Evolutionary conservation across 495 filamentous ascomycete species (phyloP).

Genomic region (Glonium stellatum): DNA sequence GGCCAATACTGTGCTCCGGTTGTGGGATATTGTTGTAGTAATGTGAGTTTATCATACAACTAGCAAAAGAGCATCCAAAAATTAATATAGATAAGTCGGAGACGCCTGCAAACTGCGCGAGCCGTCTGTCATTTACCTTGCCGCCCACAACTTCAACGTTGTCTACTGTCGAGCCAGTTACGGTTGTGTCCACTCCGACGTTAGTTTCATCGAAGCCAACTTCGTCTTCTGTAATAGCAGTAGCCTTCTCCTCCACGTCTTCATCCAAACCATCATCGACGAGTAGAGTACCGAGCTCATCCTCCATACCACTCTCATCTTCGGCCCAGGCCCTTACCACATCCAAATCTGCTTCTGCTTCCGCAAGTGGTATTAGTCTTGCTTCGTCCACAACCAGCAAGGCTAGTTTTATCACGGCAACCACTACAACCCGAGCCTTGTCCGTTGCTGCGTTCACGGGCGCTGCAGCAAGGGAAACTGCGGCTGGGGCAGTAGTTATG

Average conservation of each 20-base stretch:
- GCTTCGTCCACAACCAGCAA: too few relatives aligned
- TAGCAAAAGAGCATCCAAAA: not conserved
- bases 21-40: not conserved
- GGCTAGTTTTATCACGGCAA: not conserved
- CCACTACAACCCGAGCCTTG: not conserved
- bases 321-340: too few relatives aligned
- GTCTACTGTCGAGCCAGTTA: not conserved
- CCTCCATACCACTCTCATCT: too few relatives aligned
- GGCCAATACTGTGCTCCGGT: not conserved
- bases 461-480: not conserved
- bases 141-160: not conserved
- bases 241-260: too few relatives aligned
- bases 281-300: too few relatives aligned
- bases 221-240: too few relatives aligned
- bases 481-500: not conserved
- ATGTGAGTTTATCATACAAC: not conserved
- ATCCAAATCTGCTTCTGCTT: too few relatives aligned
- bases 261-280: too few relatives aligned
- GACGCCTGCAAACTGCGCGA: not conserved
- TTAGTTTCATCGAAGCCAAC: not conserved
- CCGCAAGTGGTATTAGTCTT: too few relatives aligned
- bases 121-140: not conserved
- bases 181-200: not conserved
- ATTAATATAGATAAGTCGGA: not conserved
- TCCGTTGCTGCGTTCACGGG: not conserved